These are phyloP conservation scores for Aspergillus sp. DNA, from an alignment of 2,329 filamentous ascomycete genomes.

Conservation along the genomic window DNA sequence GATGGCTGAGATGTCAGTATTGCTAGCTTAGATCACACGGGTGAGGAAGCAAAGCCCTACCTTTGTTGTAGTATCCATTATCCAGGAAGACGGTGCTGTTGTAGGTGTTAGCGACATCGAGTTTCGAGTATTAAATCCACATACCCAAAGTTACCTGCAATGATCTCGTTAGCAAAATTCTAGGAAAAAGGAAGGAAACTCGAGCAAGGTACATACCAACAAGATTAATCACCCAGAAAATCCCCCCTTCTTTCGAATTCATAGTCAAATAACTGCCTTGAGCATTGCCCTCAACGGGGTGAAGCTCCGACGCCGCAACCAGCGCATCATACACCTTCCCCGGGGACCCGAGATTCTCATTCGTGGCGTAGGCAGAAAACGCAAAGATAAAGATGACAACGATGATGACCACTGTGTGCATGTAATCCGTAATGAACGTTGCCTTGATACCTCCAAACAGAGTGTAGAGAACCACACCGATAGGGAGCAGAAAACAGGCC, in stretches of 20 bases:
- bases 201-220: conserved; percentile 64
- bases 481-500: conserved; percentile 77
- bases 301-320: conserved; percentile 62
- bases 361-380: conserved; percentile 77
- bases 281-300: conserved; percentile 78
- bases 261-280: conserved; percentile 85
- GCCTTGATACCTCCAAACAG: conserved; percentile 76
- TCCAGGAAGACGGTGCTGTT: conserved; percentile 74
- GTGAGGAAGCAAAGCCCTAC: conserved; percentile 1
- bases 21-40: neutral
- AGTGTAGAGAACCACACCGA: conserved; percentile 81
- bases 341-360: conserved; percentile 70
- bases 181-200: no score
- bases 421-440: conserved; percentile 81
- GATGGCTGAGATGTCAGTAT: conserved; percentile 57
- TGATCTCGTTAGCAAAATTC: neutral
- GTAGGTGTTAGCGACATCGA: conserved; percentile 23
- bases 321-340: conserved; percentile 75
- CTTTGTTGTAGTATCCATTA: conserved; percentile 85
- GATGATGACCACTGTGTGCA: conserved; percentile 72
- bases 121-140: conserved; percentile 1
- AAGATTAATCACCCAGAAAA: conserved; percentile 90
- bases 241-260: conserved; percentile 74
- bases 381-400: conserved; percentile 85
- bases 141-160: conserved; percentile 30